Conservation (phyloP, 106 monocot species). For the Alisma plantagoaquatica region DNA sequence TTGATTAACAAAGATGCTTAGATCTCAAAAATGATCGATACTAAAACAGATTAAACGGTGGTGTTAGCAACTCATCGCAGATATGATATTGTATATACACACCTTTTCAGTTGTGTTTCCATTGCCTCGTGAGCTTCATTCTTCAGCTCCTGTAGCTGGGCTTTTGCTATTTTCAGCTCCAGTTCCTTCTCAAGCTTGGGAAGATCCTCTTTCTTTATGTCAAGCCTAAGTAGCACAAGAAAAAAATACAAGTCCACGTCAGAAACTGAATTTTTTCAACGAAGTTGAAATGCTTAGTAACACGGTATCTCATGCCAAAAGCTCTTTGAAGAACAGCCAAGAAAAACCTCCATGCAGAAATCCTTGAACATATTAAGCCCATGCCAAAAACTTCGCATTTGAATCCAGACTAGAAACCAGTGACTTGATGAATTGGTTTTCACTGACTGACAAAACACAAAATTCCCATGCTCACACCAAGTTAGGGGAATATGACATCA, state of each 20-base stretch:
- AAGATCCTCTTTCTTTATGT: slow-evolving; percentile 74
- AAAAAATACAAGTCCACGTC: neutral
- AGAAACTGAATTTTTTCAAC: too few species aligned
- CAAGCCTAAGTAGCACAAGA: slow-evolving; percentile 38
- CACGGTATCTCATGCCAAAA: too few species aligned
- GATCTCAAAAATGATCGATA: neutral
- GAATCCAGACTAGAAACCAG: too few species aligned
- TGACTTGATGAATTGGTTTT: too few species aligned
- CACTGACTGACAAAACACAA: too few species aligned
- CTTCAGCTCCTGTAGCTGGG: slow-evolving; percentile 60
- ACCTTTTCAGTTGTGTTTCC: slow-evolving; percentile 92
- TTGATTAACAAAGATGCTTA: neutral
- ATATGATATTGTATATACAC: slow-evolving; percentile 1
- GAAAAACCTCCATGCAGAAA: too few species aligned
- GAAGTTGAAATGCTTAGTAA: too few species aligned
- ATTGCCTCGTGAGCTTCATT: slow-evolving; percentile 79
- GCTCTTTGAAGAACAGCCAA: too few species aligned
- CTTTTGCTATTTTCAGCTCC: slow-evolving; percentile 80
- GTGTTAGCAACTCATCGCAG: neutral
- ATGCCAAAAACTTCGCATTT: too few species aligned
- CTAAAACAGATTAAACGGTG: neutral
- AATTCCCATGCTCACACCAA: too few species aligned
- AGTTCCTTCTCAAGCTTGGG: slow-evolving; percentile 78
- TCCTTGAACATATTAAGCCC: too few species aligned
- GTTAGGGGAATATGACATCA: too few species aligned